Percentiles rank a stretch among this genome's conserved stretches.
phyloP scores from a whole-genome alignment of 2,329 filamentous ascomycete genomes.

The Epichloe aotearoae region DNA sequence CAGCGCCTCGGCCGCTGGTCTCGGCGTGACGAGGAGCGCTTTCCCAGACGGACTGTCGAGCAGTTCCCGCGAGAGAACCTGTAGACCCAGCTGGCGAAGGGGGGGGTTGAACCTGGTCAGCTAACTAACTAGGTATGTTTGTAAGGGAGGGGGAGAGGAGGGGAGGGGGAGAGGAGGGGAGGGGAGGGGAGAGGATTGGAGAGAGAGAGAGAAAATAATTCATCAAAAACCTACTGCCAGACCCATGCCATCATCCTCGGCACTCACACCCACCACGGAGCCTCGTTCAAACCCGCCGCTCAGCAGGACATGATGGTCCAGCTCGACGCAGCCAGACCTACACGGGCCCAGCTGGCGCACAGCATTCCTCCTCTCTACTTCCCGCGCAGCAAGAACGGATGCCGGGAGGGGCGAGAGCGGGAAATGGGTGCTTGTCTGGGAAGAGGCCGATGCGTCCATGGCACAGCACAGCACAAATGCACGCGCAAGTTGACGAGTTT shows the following conservation, averaged over 20 bases:
- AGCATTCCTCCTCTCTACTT: conserved; percentile 22
- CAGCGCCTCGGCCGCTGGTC: conserved; percentile 27
- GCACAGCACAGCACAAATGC: background rate
- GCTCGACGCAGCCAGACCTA: conserved; percentile 30
- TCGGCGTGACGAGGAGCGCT: conserved; percentile 36
- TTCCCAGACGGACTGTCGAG: conserved; percentile 13
- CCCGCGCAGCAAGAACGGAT: conserved; percentile 25
- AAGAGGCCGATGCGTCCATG: background rate
- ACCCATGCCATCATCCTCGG: conserved; percentile 36
- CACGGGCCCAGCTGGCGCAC: conserved; percentile 18
- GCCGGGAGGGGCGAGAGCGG: conserved; percentile 31
- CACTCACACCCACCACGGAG: conserved; percentile 38
- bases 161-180: too few species aligned
- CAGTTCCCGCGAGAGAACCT: conserved; percentile 30
- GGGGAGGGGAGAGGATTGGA: too few species aligned
- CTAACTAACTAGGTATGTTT: too few species aligned
- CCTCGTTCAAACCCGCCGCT: conserved; percentile 39
- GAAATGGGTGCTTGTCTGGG: conserved; percentile 35
- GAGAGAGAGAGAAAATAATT: too few species aligned
- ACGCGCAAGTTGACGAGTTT: background rate
- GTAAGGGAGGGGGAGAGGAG: too few species aligned
- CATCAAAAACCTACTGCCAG: conserved; percentile 25
- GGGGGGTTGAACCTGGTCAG: too few species aligned
- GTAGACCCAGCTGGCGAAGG: conserved; percentile 30
- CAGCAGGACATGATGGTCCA: conserved; percentile 34